Conservation (phyloP, 2,329 filamentous ascomycete species). For the Aspergillus caelatus region DNA sequence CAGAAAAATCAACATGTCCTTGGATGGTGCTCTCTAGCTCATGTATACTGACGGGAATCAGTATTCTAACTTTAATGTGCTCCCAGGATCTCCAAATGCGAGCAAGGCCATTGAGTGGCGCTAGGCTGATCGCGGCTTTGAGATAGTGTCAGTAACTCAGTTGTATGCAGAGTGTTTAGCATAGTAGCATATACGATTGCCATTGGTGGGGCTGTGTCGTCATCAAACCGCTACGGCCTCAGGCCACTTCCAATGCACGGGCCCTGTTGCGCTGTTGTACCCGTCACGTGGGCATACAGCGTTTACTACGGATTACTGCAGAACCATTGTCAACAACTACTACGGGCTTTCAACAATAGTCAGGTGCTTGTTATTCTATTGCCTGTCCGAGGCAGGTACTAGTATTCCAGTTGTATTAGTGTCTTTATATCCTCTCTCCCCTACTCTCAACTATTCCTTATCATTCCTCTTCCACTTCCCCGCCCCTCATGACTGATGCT, state of each 20-base stretch:
- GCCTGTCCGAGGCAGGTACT: neutral
- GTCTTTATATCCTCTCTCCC: neutral
- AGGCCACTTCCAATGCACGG: neutral
- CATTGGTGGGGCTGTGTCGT: neutral
- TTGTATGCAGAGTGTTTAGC: no score
- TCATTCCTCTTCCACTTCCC: slow-evolving; percentile 2
- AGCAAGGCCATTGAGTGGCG: no score
- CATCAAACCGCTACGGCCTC: neutral
- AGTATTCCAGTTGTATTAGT: no score
- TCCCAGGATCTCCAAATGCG: no score
- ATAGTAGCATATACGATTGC: neutral
- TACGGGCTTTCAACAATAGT: neutral
- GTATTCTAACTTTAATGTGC: no score
- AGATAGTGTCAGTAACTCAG: no score
- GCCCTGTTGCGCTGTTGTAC: no score
- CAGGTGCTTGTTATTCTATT: neutral
- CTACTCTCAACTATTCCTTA: neutral
- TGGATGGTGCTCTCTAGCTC: no score
- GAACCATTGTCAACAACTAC: neutral
- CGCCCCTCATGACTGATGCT: slow-evolving; percentile 37
- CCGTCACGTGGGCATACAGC: neutral
- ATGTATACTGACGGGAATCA: no score
- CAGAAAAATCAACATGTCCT: no score
- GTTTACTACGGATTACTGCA: slow-evolving; percentile 2
- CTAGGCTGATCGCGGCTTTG: no score